Base-by-base conservation (phyloP, 306 rosid genomes). In the Quercus ilex region DNA sequence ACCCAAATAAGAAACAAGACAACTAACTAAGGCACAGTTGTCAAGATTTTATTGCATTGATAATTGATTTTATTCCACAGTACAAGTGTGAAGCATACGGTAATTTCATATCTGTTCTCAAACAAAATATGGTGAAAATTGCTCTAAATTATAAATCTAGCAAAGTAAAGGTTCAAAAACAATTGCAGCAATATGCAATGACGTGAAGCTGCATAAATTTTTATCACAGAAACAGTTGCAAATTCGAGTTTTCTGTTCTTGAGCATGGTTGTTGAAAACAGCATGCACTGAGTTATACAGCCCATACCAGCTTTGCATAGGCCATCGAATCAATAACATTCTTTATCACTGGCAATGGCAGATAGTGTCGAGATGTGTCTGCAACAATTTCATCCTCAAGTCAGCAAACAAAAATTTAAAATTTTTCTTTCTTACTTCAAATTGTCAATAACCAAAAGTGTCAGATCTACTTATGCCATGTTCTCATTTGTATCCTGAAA, bases 351-450 rank as follows among this genome's bases (percentile, higher is more conserved):
- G 70, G 86, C 79, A 85, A 77, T 8, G 88, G 88, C 74, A 81
- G 71, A 75, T 85, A 85, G 69, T 85, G 88, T 59, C 88, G 83
- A 52, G 88, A 75, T 79, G 86, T 82, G 74, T 85, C 88, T 85
- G 85, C 71, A 41, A 23, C 55, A 74, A 78, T 58, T 60, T 71
- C 76, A 58, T 76, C 69, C 52, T 26, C 38, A 52, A 9, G 26
- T 60, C 70, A 71, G 78, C 73, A 33, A 20, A 17, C 63, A 46
- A 10, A 13, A 12, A 26, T 62, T 26, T 13, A 14, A 28, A 60
- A 62, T 3, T 25, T 25, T 26, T 62, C 4, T 62, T 28, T 26
- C 69, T 13, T 23, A 59, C 30, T 59, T 20, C 30, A 59, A 11
- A 59, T 20, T 59, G 15, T 59, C 31, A 21, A 21, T 15, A 64